Percentiles rank a stretch among this genome's conserved stretches.
These are phyloP conservation scores for Ogataea methanolica DNA, from an alignment of 805 yeast species.

Conservation along the genomic window DNA sequence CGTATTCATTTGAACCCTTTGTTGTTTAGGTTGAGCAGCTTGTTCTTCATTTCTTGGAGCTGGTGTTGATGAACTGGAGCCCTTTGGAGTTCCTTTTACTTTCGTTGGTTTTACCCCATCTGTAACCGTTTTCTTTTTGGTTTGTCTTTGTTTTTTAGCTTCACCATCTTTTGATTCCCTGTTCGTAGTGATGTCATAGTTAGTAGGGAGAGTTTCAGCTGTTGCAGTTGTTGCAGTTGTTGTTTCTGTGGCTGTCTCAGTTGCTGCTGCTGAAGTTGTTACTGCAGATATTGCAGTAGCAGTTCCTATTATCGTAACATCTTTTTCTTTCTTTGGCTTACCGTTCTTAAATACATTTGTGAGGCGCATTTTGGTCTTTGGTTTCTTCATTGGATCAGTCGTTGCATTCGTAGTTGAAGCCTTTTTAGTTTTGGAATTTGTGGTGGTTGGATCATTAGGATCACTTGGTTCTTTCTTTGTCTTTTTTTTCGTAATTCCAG, in stretches of 20 bases:
- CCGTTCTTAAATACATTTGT: not conserved
- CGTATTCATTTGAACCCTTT: constrained; percentile 4
- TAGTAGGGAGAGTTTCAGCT: not conserved
- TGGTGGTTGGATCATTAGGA: not conserved
- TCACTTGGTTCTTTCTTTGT: not conserved
- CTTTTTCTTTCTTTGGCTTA: not conserved
- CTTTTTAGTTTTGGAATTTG: not conserved
- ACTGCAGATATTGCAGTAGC: not conserved
- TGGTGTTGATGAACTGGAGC: not conserved
- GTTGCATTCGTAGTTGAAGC: not conserved
- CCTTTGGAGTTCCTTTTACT: not conserved
- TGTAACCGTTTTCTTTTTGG: not conserved
- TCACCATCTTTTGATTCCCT: too few species aligned
- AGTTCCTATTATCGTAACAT: not conserved
- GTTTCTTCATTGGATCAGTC: not conserved
- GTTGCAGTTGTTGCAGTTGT: too few species aligned
- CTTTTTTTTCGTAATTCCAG: constrained; percentile 3
- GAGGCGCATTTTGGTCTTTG: not conserved
- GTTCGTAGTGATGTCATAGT: not conserved
- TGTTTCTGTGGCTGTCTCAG: not conserved
- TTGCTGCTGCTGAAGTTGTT: not conserved
- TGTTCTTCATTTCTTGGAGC: constrained; percentile 1
- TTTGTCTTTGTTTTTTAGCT: too few species aligned
- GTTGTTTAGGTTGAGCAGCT: not conserved
- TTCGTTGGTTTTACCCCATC: not conserved